A percentile compares a stretch with the other conserved stretches of the same genome.
Evolutionary conservation across 768 basidiomycete species (phyloP).

Genomic region (Rhodocollybia butyracea): DNA sequence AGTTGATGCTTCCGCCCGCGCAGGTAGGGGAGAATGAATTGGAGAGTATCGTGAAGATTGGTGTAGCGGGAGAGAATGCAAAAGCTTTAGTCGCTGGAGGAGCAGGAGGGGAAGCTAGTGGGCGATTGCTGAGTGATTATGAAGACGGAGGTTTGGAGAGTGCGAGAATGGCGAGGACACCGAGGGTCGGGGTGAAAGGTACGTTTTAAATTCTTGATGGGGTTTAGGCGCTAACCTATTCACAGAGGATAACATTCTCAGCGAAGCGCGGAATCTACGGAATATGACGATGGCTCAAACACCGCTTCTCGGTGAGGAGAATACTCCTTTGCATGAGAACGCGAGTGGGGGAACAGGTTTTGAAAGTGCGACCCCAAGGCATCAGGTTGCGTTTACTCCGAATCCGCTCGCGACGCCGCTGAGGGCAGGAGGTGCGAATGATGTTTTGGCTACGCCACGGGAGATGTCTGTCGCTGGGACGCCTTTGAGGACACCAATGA

Average conservation of each 20-base stretch:
- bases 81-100: conserved; percentile 81
- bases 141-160: conserved; percentile 84
- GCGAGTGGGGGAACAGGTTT: conserved; percentile 87
- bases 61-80: conserved; percentile 86
- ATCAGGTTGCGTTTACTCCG: conserved; percentile 87
- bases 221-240: conserved; percentile 3
- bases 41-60: conserved; percentile 98
- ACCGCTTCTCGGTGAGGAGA: conserved; percentile 94
- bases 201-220: conserved; percentile 29
- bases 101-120: conserved; percentile 81
- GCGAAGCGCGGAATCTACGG: conserved; percentile 92
- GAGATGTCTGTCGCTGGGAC: conserved; percentile 51
- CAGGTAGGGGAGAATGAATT: conserved; percentile 94
- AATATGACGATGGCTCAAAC: conserved; percentile 93
- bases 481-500: conserved; percentile 90
- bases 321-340: conserved; percentile 83
- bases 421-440: conserved; percentile 40
- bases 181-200: conserved; percentile 92
- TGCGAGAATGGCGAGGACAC: conserved; percentile 91
- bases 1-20: conserved; percentile 79
- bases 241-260: conserved; percentile 91
- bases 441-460: conserved; percentile 56
- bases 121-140: conserved; percentile 87
- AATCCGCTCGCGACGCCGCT: conserved; percentile 92
- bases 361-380: conserved; percentile 92